Conservation (phyloP, 768 basidiomycete species). For the Lactarius hengduanensis region DNA sequence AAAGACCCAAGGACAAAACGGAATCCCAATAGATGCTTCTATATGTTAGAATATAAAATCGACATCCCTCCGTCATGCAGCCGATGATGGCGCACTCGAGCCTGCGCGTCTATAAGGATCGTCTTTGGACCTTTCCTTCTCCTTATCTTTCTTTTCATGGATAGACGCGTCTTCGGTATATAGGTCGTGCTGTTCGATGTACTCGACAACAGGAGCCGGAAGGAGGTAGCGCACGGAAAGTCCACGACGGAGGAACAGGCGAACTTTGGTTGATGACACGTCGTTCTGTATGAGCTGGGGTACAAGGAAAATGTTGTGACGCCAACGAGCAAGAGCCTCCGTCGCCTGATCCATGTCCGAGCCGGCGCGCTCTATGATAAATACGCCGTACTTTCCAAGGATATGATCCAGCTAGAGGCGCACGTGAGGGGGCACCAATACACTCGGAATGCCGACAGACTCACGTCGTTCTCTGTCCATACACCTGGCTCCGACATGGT, state of each 20-base stretch:
- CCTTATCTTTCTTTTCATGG: conserved; percentile 42
- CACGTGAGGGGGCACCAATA: conserved; percentile 20
- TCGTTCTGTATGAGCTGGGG: conserved; percentile 96
- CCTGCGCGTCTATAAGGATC: conserved; percentile 13
- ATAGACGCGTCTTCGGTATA: conserved; percentile 60
- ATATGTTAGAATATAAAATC: conserved; percentile 6
- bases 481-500: conserved; percentile 99
- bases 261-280: conserved; percentile 92
- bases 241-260: conserved; percentile 74
- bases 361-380: conserved; percentile 94
- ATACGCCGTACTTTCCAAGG: conserved; percentile 88
- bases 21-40: conserved; percentile 10
- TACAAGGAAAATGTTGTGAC: conserved; percentile 58
- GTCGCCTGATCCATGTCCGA: conserved; percentile 45
- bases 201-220: conserved; percentile 87
- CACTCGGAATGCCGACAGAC: conserved; percentile 37
- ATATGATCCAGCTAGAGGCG: conserved; percentile 84
- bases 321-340: conserved; percentile 32
- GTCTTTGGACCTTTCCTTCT: conserved; percentile 27
- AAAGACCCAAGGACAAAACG: neutral
- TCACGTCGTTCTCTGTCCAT: conserved; percentile 91
- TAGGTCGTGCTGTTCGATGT: conserved; percentile 83
- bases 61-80: neutral
- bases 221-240: conserved; percentile 87
- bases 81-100: conserved; percentile 15